Percentiles rank a stretch among this genome's conserved stretches.
Evolutionary conservation across 352 stramenopile genomes (phyloP).

Genomic region (Peronospora tabacina): DNA sequence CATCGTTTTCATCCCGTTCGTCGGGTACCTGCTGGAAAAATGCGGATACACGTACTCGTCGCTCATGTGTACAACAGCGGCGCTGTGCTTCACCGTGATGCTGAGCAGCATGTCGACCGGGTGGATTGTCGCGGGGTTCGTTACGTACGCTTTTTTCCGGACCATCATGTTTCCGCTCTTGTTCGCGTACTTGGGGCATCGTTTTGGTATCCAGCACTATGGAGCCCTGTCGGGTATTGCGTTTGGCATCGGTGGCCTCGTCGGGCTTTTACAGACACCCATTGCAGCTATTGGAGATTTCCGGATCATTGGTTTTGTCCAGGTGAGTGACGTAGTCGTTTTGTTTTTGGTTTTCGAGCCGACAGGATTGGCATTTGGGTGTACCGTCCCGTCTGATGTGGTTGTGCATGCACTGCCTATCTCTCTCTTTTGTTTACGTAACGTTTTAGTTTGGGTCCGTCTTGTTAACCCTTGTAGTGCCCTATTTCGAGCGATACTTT

Average conservation of each 20-base stretch:
- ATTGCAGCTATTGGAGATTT: conserved; percentile 49
- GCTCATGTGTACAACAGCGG: conserved; percentile 35
- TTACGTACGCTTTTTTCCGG: conserved; percentile 72
- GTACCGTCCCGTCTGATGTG: no score
- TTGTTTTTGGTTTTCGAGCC: no score
- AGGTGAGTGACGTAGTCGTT: conserved; percentile 30
- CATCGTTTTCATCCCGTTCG: conserved; percentile 63
- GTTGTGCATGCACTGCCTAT: not conserved
- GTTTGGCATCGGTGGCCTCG: conserved; percentile 58
- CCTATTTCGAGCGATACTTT: conserved; percentile 40
- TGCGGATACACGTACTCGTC: conserved; percentile 58
- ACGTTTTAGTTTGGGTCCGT: conserved; percentile 38
- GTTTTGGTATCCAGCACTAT: conserved; percentile 83
- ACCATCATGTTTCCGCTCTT: conserved; percentile 79
- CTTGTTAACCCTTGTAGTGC: conserved; percentile 38
- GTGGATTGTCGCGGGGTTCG: conserved; percentile 50
- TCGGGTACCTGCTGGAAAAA: conserved; percentile 63
- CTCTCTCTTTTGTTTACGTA: not conserved
- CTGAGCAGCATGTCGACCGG: conserved; percentile 31
- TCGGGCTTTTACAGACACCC: conserved; percentile 58
- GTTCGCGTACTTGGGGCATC: conserved; percentile 72
- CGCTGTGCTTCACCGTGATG: conserved; percentile 40
- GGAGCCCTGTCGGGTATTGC: conserved; percentile 69
- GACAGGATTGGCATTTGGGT: not conserved
- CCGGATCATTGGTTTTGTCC: conserved; percentile 33